phyloP scores from a whole-genome alignment of 1,284 basidiomycete genomes.

The Rhodotorula sp. region DNA sequence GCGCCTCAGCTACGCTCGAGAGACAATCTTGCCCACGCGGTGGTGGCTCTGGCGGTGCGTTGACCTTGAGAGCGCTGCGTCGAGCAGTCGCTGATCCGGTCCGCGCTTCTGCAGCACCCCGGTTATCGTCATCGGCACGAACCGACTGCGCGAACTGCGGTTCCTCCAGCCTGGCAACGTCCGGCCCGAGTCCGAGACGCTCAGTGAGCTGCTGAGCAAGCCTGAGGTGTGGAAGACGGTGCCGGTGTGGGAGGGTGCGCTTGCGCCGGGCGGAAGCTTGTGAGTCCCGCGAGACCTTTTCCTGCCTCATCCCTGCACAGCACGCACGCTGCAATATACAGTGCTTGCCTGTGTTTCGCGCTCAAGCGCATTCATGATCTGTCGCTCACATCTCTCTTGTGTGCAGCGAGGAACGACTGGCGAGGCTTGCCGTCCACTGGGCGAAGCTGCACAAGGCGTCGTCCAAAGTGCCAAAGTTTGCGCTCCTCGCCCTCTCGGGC shows the following conservation, averaged over 20 bases:
- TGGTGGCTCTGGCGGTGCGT: conserved; percentile 41
- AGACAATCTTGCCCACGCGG: conserved; percentile 36
- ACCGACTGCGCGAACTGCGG: conserved; percentile 30
- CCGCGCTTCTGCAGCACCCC: conserved; percentile 26
- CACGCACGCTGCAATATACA: too few species aligned
- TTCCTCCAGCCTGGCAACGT: conserved; percentile 40
- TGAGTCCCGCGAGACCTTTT: conserved; percentile 3
- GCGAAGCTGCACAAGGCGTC: conserved; percentile 30
- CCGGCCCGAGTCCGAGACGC: conserved; percentile 11
- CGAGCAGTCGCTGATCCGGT: background rate
- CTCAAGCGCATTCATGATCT: too few species aligned
- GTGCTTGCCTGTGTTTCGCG: background rate
- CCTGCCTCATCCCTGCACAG: too few species aligned
- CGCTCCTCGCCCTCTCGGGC: conserved; percentile 32
- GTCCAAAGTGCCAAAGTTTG: conserved; percentile 33
- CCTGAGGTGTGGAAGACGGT: conserved; percentile 27
- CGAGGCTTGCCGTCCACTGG: conserved; percentile 18
- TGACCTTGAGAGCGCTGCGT: rapidly evolving
- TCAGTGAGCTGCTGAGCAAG: conserved; percentile 20
- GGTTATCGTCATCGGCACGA: conserved; percentile 38
- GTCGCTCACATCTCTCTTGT: too few species aligned
- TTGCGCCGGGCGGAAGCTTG: conserved; percentile 32
- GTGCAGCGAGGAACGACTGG: conserved; percentile 22
- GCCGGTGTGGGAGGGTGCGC: conserved; percentile 16
- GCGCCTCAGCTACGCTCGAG: conserved; percentile 32